Evolutionary conservation across 2,329 filamentous ascomycete species (phyloP), one percentile per base, ranked within the genome.

Genomic region (Penicillium psychrosexuale): DNA sequence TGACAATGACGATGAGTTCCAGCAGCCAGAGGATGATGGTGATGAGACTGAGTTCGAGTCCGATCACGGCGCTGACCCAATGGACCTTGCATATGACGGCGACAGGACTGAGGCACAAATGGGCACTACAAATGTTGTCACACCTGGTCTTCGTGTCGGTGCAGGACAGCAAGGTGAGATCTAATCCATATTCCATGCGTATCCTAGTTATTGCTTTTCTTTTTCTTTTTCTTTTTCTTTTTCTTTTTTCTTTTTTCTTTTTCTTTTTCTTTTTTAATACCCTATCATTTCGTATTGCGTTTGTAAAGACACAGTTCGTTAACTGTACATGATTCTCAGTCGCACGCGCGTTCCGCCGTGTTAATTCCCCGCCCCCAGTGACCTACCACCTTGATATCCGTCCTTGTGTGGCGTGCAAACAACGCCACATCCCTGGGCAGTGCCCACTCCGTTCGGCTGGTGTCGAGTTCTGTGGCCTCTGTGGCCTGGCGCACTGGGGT

Each of bases 401-500:
- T 9, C 19, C 59, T 37, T 89, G 86, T 61, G 67, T 75, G 2
- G 82, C 80, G 12, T 89, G 86, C 68, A 69, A 71, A 36, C 72
- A 75, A 22, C 56, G 64, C n/a, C 86, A 89, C 66, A 68, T 75
- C 1, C 66, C 73, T 12, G 85, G 85, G n/a, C 76, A 78, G 39
- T 89, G 86, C 64, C 81, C 81, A 9, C 72, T 88, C 31, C 86
- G 85, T 66, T 60, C 77, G 5, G 80, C 81, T 8, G 83, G 83
- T 2, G 75, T 80, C 2, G 84, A 88, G 63, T 72, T 80, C 61
- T 90, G 87, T 69, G 80, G 80, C 7, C 77, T 88, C 7, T 89
- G 87, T 58, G 84, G 85, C 15, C 77, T 84, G 22, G 82, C 83
- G 1, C 85, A 88, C 65, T 83, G 77, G 58, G 84, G 84, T 3